Percentiles rank a stretch among this genome's conserved stretches.
Conservation (phyloP, 176 grass and related monocot species). For the Carex littledalei region DNA sequence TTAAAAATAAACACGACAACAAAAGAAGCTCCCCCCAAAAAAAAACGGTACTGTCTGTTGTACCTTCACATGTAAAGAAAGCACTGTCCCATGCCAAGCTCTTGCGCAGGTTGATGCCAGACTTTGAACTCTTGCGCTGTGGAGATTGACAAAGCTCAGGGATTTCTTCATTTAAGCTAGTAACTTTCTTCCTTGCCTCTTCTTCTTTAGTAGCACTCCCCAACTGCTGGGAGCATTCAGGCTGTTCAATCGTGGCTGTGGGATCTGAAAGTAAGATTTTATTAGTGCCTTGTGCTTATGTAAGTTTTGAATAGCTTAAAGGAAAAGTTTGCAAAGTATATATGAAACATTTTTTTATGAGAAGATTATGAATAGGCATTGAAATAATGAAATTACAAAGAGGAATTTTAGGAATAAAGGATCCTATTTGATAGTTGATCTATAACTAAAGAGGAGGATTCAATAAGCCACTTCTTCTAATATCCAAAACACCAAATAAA, state of each 20-base stretch:
- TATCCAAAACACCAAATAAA: neutral
- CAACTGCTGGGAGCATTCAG: neutral
- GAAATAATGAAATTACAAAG: neutral
- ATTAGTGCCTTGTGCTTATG: neutral
- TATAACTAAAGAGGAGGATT: neutral
- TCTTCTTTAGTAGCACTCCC: neutral
- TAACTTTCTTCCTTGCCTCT: conserved; percentile 7
- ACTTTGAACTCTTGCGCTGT: conserved; percentile 29
- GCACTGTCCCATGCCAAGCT: conserved; percentile 87
- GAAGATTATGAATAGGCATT: neutral
- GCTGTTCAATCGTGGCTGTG: neutral
- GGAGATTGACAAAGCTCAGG: conserved; percentile 51
- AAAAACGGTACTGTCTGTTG: neutral
- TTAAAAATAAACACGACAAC: neutral
- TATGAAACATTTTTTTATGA: neutral
- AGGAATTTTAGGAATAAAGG: neutral
- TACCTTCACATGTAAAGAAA: conserved; percentile 79
- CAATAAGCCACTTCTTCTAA: neutral
- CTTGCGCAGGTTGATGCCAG: conserved; percentile 50
- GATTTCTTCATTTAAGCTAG: conserved; percentile 14
- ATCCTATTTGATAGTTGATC: neutral
- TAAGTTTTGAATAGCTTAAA: neutral
- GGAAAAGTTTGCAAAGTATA: neutral
- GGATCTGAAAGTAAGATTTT: conserved; percentile 7
- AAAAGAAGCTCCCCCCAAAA: neutral